phyloP scores from a whole-genome alignment of 2,329 filamentous ascomycete genomes.

The Alternaria metachromatica region DNA sequence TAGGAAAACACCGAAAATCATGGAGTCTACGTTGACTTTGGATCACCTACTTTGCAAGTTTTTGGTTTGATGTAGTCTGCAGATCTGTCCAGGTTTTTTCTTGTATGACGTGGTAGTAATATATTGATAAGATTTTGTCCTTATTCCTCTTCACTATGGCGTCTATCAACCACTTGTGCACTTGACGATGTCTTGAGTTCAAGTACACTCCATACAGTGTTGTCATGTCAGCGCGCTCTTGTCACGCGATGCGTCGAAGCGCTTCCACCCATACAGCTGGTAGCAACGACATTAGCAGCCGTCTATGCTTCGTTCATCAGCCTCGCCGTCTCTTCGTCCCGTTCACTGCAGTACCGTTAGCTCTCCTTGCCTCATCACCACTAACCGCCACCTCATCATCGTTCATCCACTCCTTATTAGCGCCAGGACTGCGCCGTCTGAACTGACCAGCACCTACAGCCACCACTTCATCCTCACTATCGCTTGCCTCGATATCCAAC shows the following conservation, averaged over 20 bases:
- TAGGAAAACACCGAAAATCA: neutral
- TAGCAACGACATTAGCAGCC: neutral
- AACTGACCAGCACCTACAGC: slow-evolving; percentile 78
- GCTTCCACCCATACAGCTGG: neutral
- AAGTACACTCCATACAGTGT: neutral
- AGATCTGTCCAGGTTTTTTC: neutral
- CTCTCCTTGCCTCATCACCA: slow-evolving; percentile 44
- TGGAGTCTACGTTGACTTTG: neutral
- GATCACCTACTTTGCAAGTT: neutral
- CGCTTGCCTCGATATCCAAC: slow-evolving; percentile 90
- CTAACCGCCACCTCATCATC: slow-evolving; percentile 56
- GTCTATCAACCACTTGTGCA: neutral
- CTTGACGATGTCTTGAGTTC: neutral
- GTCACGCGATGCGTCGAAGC: neutral
- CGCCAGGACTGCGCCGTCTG: slow-evolving; percentile 81
- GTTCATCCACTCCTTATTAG: slow-evolving; percentile 71
- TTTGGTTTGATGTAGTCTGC: neutral
- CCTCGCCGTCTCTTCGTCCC: slow-evolving; percentile 47
- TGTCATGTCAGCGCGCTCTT: neutral
- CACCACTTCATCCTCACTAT: slow-evolving; percentile 88
- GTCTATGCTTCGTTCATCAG: slow-evolving; percentile 17
- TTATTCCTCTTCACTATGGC: neutral
- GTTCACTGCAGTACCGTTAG: slow-evolving; percentile 41
- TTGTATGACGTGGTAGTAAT: neutral
- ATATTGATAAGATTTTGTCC: neutral